Percentiles rank a stretch among this genome's conserved stretches.
Conservation (phyloP, 352 stramenopile genomes). For the Phytophthora megakarya region DNA sequence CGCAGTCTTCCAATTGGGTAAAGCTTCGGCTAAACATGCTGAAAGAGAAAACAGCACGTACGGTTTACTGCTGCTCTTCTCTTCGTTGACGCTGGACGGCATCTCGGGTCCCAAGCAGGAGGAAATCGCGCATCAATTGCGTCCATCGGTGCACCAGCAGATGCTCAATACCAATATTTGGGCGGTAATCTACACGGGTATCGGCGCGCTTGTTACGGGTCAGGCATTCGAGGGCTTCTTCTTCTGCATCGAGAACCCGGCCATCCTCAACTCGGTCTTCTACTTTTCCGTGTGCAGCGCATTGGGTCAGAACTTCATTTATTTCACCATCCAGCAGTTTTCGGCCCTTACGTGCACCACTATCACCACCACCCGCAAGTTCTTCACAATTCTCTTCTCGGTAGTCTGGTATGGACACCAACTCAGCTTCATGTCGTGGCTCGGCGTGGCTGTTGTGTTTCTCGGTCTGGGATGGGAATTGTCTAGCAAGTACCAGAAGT, state of each 20-base stretch:
- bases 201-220: constrained; percentile 74
- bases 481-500: constrained; percentile 88
- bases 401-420: constrained; percentile 96
- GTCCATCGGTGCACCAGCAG: constrained; percentile 87
- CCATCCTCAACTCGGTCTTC: constrained; percentile 86
- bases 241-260: constrained; percentile 85
- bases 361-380: constrained; percentile 99
- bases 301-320: constrained; percentile 99
- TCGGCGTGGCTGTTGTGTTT: constrained; percentile 92
- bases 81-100: constrained; percentile 95
- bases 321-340: constrained; percentile 98
- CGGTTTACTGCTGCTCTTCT: constrained; percentile 87
- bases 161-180: constrained; percentile 92
- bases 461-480: constrained; percentile 85
- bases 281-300: constrained; percentile 96
- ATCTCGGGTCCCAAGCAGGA: constrained; percentile 97
- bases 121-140: constrained; percentile 74
- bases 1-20: constrained; percentile 90
- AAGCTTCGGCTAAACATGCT: constrained; percentile 70
- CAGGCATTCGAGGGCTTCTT: constrained; percentile 72
- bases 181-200: constrained; percentile 85
- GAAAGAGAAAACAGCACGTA: constrained; percentile 91
- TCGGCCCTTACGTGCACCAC: constrained; percentile 98
- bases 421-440: constrained; percentile 92
- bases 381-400: constrained; percentile 99